These are phyloP conservation scores for Pontederia crassipes DNA, from an alignment of 176 grass and related monocot genomes.

Conservation along the genomic window DNA sequence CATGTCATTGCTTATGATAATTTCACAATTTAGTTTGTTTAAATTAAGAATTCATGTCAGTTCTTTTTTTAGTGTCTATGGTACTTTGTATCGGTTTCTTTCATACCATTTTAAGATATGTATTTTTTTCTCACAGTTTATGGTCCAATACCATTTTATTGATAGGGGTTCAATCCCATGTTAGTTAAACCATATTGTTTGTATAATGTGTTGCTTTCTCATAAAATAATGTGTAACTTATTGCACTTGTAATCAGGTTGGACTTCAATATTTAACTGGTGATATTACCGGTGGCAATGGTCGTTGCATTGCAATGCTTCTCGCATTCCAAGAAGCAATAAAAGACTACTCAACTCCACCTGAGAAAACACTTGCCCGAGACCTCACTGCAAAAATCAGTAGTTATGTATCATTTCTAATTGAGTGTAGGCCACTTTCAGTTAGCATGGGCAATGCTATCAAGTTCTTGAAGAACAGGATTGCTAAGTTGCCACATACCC, in stretches of 20 bases:
- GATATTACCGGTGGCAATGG: slow-evolving; percentile 60
- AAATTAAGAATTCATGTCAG: no score
- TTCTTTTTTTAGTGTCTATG: no score
- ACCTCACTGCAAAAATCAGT: slow-evolving; percentile 58
- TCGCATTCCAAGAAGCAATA: slow-evolving; percentile 65
- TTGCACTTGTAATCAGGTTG: slow-evolving; percentile 40
- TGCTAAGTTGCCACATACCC: slow-evolving; percentile 29
- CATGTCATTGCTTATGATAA: no score
- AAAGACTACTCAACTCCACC: slow-evolving; percentile 57
- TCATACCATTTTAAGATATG: no score
- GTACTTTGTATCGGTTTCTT: no score
- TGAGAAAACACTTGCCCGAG: slow-evolving; percentile 50
- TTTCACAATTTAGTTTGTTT: no score
- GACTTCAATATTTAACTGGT: slow-evolving; percentile 68
- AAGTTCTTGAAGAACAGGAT: slow-evolving; percentile 66
- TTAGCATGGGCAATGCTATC: slow-evolving; percentile 80
- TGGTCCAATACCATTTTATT: no score
- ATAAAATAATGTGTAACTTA: not conserved
- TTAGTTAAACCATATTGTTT: no score
- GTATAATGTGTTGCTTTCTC: no score
- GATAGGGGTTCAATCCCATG: no score
- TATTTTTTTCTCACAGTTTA: no score
- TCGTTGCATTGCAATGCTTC: slow-evolving; percentile 75
- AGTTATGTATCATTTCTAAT: slow-evolving; percentile 62
- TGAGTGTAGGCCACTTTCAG: slow-evolving; percentile 62